These are phyloP conservation scores for Cyanodermella asteris DNA, from an alignment of 2,329 filamentous ascomycete species.

Conservation along the genomic window DNA sequence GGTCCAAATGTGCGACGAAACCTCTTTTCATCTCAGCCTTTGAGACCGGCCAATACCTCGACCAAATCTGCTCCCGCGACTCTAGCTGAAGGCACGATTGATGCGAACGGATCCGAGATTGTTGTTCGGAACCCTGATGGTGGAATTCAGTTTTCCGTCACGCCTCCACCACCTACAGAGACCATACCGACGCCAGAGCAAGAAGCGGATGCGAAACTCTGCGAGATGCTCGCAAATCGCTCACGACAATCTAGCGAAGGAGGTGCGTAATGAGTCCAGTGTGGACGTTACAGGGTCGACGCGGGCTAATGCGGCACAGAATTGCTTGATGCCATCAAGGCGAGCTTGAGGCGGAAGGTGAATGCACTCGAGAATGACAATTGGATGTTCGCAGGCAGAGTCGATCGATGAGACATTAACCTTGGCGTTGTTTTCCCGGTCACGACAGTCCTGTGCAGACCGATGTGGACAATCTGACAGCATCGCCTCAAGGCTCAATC, in stretches of 20 bases:
- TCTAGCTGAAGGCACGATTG: conserved; percentile 4
- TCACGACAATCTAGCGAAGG: conserved; percentile 17
- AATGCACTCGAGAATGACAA: conserved; percentile 57
- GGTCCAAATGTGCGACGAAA: conserved; percentile 19
- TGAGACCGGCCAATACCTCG: conserved; percentile 18
- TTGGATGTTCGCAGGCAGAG: conserved; percentile 87
- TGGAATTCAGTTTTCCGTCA: conserved; percentile 24
- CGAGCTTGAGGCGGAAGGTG: conserved; percentile 51
- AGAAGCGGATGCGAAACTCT: conserved; percentile 4
- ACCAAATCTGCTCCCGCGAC: conserved; percentile 7
- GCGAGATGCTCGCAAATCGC: conserved; percentile 20
- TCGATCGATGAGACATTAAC: conserved; percentile 21
- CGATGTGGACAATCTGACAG: background rate
- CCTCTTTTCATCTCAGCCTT: conserved; percentile 22
- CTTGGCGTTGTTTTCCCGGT: background rate
- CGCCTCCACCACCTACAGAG: conserved; percentile 17
- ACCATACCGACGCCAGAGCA: conserved; percentile 18
- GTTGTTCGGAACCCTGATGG: conserved; percentile 27
- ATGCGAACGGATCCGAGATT: conserved; percentile 21
- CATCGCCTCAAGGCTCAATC: conserved; percentile 14
- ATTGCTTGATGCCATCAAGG: conserved; percentile 45
- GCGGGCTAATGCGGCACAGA: conserved; percentile 23
- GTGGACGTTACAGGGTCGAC: conserved; percentile 5
- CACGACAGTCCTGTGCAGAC: conserved; percentile 5
- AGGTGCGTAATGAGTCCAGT: conserved; percentile 13